These are phyloP conservation scores for Chenopodium berlandieri DNA, from an alignment of 148 eudicot genomes.

Conservation along the genomic window DNA sequence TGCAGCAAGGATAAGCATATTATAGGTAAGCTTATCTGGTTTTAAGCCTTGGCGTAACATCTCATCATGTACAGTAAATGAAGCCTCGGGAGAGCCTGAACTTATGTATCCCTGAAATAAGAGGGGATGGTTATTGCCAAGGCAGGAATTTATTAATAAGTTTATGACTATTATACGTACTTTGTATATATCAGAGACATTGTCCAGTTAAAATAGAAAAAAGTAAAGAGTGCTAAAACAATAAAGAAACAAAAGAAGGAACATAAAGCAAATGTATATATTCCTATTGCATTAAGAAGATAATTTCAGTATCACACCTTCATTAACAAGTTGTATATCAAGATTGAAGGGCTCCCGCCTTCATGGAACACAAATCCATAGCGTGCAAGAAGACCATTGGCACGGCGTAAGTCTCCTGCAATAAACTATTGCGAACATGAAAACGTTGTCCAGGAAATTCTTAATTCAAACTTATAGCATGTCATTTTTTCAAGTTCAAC, in stretches of 20 bases:
- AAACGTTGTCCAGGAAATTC: neutral
- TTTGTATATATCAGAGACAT: neutral
- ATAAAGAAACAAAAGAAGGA: conserved; percentile 15
- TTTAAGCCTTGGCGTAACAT: conserved; percentile 51
- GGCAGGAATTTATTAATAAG: neutral
- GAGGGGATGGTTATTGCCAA: neutral
- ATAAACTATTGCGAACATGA: conserved; percentile 33
- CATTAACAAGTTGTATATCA: conserved; percentile 62
- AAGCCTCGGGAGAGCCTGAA: conserved; percentile 50
- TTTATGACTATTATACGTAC: neutral
- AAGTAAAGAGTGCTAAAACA: neutral
- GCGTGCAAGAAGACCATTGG: conserved; percentile 77
- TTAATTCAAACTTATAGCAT: neutral
- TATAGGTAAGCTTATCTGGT: conserved; percentile 67
- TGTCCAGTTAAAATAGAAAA: neutral
- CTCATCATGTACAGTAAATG: conserved; percentile 49
- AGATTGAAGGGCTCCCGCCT: conserved; percentile 47
- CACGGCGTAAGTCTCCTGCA: conserved; percentile 82
- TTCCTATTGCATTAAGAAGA: conserved; percentile 3
- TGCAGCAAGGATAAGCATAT: conserved; percentile 58
- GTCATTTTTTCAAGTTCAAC: neutral
- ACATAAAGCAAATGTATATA: neutral
- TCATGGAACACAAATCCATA: conserved; percentile 51
- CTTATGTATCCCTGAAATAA: conserved; percentile 53
- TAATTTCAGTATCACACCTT: conserved; percentile 40